These are phyloP conservation scores for Ascochyta rabiei DNA, from an alignment of 2,329 filamentous ascomycete genomes.

Conservation along the genomic window DNA sequence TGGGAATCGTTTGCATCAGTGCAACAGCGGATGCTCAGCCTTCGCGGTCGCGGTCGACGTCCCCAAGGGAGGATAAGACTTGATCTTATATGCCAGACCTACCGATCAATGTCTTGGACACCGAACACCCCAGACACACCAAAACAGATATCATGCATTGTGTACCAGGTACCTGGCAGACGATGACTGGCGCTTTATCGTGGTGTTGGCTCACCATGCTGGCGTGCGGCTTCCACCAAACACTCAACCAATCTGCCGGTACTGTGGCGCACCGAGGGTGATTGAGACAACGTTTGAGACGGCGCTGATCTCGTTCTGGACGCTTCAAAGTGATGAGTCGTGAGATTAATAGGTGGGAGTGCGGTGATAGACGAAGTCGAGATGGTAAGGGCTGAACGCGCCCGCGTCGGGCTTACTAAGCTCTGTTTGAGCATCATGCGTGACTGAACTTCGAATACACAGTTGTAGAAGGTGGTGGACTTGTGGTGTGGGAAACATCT, in stretches of 20 bases:
- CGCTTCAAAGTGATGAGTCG: neutral
- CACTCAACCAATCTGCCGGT: neutral
- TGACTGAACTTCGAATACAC: neutral
- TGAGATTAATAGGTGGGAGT: neutral
- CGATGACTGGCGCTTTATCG: constrained; percentile 2
- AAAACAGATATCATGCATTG: constrained; percentile 4
- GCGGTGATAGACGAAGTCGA: neutral
- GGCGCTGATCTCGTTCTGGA: neutral
- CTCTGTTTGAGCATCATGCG: neutral
- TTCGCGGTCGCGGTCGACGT: neutral
- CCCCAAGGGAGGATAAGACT: constrained; percentile 20
- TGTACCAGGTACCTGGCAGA: constrained; percentile 16
- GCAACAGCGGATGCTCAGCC: constrained; percentile 7
- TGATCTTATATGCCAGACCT: neutral
- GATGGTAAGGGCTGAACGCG: neutral
- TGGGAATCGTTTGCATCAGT: constrained; percentile 20
- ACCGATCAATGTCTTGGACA: constrained; percentile 13
- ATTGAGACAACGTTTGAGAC: constrained; percentile 8
- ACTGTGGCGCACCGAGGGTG: constrained; percentile 6
- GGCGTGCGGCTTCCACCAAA: constrained; percentile 10
- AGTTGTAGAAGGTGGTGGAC: neutral
- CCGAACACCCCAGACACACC: neutral
- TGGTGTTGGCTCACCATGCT: constrained; percentile 3
- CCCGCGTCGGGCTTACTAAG: constrained; percentile 3
- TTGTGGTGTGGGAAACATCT: neutral